Evolutionary conservation across 208 protist genomes (phyloP).

Genomic region (Wallacemonas collosoma): DNA sequence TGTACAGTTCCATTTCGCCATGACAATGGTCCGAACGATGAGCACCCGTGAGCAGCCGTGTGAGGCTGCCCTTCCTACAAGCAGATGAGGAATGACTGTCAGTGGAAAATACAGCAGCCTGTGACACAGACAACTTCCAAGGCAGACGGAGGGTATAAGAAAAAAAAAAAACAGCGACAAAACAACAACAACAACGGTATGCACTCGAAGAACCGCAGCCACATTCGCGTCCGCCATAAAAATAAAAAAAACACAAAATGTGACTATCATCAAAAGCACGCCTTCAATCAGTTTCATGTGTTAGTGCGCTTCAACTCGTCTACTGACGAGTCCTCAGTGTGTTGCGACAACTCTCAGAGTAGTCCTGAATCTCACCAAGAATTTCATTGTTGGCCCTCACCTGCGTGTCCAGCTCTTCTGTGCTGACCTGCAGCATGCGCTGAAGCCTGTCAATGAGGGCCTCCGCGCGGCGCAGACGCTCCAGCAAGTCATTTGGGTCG

Average conservation of each 20-base stretch:
- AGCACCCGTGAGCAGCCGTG: no score
- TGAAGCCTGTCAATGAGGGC: conserved; percentile 36
- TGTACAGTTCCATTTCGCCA: no score
- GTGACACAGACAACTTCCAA: neutral
- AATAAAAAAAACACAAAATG: neutral
- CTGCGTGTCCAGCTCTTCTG: conserved; percentile 28
- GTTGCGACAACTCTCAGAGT: conserved; percentile 13
- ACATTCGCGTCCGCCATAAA: conserved; percentile 8
- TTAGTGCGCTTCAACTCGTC: neutral
- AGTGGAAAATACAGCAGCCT: no score
- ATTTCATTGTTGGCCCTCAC: conserved; percentile 28
- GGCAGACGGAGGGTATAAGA: neutral
- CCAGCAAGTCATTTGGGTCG: conserved; percentile 10
- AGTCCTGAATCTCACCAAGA: conserved; percentile 28
- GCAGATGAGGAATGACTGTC: no score
- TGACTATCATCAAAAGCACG: neutral
- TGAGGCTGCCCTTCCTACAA: no score
- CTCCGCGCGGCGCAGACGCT: conserved; percentile 37
- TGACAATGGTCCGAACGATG: no score
- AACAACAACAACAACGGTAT: neutral
- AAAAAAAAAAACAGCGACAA: conserved; percentile 18
- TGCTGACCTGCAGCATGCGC: conserved; percentile 23
- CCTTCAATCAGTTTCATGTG: neutral
- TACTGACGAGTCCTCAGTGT: neutral
- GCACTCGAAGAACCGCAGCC: no score